Evolutionary conservation across 306 rosid species (phyloP).

Genomic region (Ormosia semicastrata): DNA sequence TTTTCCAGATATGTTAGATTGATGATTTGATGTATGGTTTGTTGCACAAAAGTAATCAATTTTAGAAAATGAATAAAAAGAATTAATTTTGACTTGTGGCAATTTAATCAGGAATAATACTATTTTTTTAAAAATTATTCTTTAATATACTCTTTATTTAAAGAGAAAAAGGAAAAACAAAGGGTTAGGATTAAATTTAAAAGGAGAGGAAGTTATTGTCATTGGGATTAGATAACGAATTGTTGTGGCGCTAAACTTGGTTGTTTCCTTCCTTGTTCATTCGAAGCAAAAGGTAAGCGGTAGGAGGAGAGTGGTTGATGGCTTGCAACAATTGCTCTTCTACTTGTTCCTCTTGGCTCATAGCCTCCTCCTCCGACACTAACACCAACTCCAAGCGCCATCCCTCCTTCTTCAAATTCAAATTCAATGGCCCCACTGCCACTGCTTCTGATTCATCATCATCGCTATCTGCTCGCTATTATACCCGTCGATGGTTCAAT

Average conservation of each 20-base stretch:
- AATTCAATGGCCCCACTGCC: conserved; percentile 19
- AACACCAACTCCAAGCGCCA: background rate
- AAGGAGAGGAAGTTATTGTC: background rate
- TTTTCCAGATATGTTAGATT: too few relatives aligned
- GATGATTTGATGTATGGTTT: too few relatives aligned
- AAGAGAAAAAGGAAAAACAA: background rate
- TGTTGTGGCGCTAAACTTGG: conserved; percentile 28
- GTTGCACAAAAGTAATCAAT: too few relatives aligned
- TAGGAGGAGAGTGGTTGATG: conserved; percentile 13
- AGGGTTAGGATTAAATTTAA: background rate
- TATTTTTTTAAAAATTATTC: too few relatives aligned
- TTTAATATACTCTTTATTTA: too few relatives aligned
- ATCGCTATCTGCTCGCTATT: conserved; percentile 27
- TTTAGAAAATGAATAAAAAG: too few relatives aligned
- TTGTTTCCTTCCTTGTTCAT: background rate
- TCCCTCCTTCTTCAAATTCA: conserved; percentile 30
- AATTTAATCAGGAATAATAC: too few relatives aligned
- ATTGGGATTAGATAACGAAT: conserved; percentile 27
- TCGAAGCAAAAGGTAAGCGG: background rate
- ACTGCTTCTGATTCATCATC: conserved; percentile 12
- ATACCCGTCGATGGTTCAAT: conserved; percentile 39
- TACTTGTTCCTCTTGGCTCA: conserved; percentile 22
- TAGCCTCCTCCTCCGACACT: background rate
- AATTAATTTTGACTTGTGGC: too few relatives aligned
- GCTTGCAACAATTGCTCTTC: conserved; percentile 31